Evolutionary conservation across 2,329 filamentous ascomycete species (phyloP), one percentile per base, ranked within the genome.

Genomic region (Talaromyces atroroseus): DNA sequence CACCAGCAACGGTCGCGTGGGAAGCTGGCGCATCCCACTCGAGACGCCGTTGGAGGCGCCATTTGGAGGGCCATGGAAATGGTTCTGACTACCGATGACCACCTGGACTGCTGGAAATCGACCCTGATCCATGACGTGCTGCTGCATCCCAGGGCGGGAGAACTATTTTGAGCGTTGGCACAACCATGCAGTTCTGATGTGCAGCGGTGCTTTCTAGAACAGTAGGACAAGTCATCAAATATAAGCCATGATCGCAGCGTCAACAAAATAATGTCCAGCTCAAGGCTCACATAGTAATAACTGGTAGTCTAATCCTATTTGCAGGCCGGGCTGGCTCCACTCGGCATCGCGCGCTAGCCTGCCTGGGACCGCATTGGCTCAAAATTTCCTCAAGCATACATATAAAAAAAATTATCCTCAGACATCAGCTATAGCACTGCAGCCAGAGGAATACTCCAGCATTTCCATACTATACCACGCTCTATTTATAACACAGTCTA

Each of bases 41-140:
- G 38, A 24, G 29, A 29, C 11, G n/a, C 50, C 50, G 34, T 52
- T 52, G 8, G n/a, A 45, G 11, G 65, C 56, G 55, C 66, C 69
- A 61, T 65, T 65, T 40, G 63, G 51, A 23, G 40, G 12, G 49
- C 49, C 59, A 56, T 61, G 45, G 50, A 57, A 54, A 60, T 68
- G 60, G 34, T 57, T 49, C 40, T 65, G 64, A 64, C 65, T 66
- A 54, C 72, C 74, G 59, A 76, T 69, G 66, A 75, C 67, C 62
- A 76, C 72, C 65, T 76, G 70, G 47, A 76, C 66, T 56, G 66
- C 67, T 59, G 70, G 72, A 52, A 63, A 66, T 63, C 70, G 69
- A 65, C 67, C 69, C 50, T 68, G 70, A 60, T 75, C 71, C 73
- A 75, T 76, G 61, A 61, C 65, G 60, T 63, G 48, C 38, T 51